Percentiles rank a stretch among this genome's conserved stretches.
These are phyloP conservation scores for Pigoraptor vietnamica DNA, from an alignment of 78 protist genomes.

Conservation along the genomic window DNA sequence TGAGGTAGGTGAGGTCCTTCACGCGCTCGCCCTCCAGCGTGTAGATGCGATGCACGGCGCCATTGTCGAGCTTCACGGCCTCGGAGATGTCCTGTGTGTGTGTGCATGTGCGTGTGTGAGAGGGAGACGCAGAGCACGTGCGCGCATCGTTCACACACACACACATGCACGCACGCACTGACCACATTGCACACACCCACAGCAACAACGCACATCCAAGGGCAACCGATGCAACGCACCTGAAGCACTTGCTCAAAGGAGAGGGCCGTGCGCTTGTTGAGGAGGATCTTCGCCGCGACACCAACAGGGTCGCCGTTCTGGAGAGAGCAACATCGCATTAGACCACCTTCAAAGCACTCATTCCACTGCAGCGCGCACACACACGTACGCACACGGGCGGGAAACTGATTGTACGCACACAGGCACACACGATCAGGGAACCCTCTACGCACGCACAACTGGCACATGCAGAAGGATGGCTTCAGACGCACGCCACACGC, in stretches of 20 bases:
- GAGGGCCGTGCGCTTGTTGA: neutral
- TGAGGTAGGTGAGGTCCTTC: neutral
- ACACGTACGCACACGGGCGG: too few species aligned
- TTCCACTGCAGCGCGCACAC: too few species aligned
- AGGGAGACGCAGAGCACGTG: too few species aligned
- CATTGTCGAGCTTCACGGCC: neutral
- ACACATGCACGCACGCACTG: neutral
- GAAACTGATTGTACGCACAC: too few species aligned
- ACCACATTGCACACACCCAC: neutral
- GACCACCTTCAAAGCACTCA: too few species aligned
- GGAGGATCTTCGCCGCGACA: neutral
- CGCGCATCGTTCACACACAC: neutral
- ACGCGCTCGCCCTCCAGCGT: neutral
- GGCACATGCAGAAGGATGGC: neutral
- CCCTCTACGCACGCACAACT: neutral
- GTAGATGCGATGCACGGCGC: neutral
- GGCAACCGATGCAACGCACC: neutral
- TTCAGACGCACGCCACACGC: too few species aligned
- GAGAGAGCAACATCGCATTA: neutral
- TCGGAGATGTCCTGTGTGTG: neutral
- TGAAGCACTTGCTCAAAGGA: neutral
- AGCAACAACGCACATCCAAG: neutral
- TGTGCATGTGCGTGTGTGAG: too few species aligned
- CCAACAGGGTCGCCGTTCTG: neutral
- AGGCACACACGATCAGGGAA: too few species aligned